Conservation (phyloP, 2,329 filamentous ascomycete species). For the Calonectria ilicicola region DNA sequence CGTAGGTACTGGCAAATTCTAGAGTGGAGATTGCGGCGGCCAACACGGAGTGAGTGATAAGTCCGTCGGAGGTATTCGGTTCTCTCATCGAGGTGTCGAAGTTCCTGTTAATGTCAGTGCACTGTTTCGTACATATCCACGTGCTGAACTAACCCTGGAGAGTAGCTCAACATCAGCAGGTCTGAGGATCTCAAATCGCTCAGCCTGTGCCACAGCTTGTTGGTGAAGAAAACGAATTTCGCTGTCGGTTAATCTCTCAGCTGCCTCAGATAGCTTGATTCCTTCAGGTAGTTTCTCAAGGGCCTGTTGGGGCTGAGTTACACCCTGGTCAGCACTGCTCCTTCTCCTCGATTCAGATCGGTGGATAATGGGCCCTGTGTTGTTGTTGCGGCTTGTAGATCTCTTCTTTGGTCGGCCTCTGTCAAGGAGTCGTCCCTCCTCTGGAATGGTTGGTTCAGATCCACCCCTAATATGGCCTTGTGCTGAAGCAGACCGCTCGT, state of each 20-base stretch:
- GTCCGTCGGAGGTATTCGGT: conserved; percentile 83
- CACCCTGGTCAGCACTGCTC: conserved; percentile 61
- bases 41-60: conserved; percentile 79
- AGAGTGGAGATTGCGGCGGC: conserved; percentile 80
- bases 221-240: conserved; percentile 66
- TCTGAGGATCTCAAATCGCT: conserved; percentile 73
- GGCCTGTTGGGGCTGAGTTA: conserved; percentile 48
- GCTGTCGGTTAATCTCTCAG: conserved; percentile 56
- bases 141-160: conserved; percentile 64
- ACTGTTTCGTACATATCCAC: background rate
- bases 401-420: conserved; percentile 71
- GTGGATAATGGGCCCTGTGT: conserved; percentile 52
- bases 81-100: conserved; percentile 80
- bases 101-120: conserved; percentile 64
- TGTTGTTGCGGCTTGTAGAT: conserved; percentile 55
- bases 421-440: conserved; percentile 63
- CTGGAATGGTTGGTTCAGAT: conserved; percentile 63
- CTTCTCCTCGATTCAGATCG: conserved; percentile 57
- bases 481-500: conserved; percentile 21
- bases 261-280: conserved; percentile 65
- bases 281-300: conserved; percentile 73
- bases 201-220: conserved; percentile 72
- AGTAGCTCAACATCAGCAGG: conserved; percentile 73
- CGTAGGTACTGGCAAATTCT: conserved; percentile 83
- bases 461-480: conserved; percentile 62